Percentiles rank a stretch among this genome's conserved stretches.
phyloP scores from a whole-genome alignment of 768 basidiomycete genomes.

The Terana coerulea region DNA sequence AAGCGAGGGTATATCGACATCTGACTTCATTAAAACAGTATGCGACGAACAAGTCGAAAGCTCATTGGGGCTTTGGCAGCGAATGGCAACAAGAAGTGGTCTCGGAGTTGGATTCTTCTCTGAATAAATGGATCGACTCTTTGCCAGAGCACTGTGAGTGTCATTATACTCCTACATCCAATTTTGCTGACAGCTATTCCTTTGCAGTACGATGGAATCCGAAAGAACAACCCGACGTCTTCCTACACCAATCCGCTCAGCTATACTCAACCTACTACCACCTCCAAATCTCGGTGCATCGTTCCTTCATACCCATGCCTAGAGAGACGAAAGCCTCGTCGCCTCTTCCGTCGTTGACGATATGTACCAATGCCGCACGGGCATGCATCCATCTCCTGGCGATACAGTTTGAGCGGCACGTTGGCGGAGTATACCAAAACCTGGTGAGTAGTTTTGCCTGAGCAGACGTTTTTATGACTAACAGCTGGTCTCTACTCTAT shows the following conservation, averaged over 20 bases:
- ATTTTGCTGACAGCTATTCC: not conserved
- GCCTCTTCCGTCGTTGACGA: constrained; percentile 43
- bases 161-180: not conserved
- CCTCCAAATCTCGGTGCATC: constrained; percentile 64
- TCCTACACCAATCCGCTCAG: constrained; percentile 33
- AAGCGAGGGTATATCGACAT: no score
- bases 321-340: constrained; percentile 43
- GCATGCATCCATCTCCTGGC: constrained; percentile 44
- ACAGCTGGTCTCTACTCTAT: not conserved
- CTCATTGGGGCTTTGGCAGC: constrained; percentile 31
- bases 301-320: constrained; percentile 75
- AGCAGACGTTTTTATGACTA: no score
- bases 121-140: constrained; percentile 58
- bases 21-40: no score
- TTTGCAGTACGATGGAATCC: constrained; percentile 26
- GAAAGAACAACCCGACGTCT: constrained; percentile 10
- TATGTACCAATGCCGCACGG: constrained; percentile 46
- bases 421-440: not conserved
- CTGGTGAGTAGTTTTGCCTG: not conserved
- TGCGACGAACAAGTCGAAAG: constrained; percentile 43
- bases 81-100: constrained; percentile 49
- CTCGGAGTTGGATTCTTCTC: constrained; percentile 56
- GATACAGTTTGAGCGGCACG: constrained; percentile 22
- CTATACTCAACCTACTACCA: constrained; percentile 43
- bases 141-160: constrained; percentile 51